Base-by-base conservation (phyloP, 1,284 basidiomycete genomes). In the Austroboletus niveus region DNA sequence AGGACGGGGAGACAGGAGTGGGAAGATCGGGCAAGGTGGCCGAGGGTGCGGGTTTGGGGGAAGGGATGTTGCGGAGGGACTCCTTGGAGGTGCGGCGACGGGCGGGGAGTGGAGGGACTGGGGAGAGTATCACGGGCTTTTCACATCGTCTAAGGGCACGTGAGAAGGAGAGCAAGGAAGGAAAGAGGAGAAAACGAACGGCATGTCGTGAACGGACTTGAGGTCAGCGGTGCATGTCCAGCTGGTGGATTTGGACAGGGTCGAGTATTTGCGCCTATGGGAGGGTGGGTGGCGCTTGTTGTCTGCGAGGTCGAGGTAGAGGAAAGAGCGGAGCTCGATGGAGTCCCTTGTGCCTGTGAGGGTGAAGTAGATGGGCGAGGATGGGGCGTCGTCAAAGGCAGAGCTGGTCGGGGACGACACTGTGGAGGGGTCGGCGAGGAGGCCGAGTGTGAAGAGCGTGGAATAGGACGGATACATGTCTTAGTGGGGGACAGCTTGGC, bases 261-360 rank as follows among this genome's bases (percentile, higher is more conserved):
- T 49, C 41, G 69, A 68, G 40, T 69, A 59, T 52, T 72, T 77
- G 53, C 75, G 71, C 43, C 69, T 71, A 35, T 77, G 68, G 49
- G 73, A 74, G 49, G 73, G 74, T 1, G 75, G 71, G 32, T 74
- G 72, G 54, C 74, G 64, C 1, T 72, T 72, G 40, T 74, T 75
- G 64, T 84, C 82, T 42, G 84, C 84, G 9, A 86, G 76, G 61
- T 82, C 81, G 43, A 82, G 73, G 38, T 76, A 82, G 35, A 82
- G 71, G 57, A 84, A 84, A 1, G 81, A 84, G 29, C 77, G 74
- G 52, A 69, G 71, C 57, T 79, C 67, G 46, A 59, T 57, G 9
- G 67, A 57, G 59, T 77, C 72, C 34, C 72, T 68, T 36, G 45
- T 57, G 36, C 58, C 60, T 5, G 67, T 65, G 38, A 82, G 70